Percentiles rank a stretch among this genome's conserved stretches.
Evolutionary conservation across 2,329 filamentous ascomycete species (phyloP).

Genomic region (Trichophyton equinum): DNA sequence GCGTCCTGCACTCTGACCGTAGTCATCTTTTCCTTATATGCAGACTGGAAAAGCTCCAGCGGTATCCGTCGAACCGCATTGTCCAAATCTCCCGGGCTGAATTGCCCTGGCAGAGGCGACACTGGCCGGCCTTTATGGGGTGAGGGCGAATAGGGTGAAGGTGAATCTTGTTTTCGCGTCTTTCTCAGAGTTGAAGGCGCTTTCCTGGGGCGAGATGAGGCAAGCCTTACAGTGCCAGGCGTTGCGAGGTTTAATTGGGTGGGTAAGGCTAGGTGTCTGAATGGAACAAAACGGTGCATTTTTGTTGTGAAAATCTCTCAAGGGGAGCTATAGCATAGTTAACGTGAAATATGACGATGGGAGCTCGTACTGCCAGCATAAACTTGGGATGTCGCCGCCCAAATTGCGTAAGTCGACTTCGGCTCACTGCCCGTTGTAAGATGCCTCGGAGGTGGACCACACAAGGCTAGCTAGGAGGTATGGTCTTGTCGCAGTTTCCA

Average conservation of each 20-base stretch:
- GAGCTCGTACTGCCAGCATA: neutral
- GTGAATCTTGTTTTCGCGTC: neutral
- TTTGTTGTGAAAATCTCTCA: neutral
- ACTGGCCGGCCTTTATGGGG: neutral
- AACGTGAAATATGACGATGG: neutral
- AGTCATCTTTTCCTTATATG: neutral
- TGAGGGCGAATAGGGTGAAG: too few species aligned
- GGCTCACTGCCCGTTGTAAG: too few species aligned
- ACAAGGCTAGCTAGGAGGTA: neutral
- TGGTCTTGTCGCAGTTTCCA: neutral
- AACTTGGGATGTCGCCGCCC: neutral
- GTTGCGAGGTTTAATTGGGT: neutral
- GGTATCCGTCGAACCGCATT: neutral
- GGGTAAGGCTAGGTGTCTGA: neutral
- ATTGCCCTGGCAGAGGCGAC: neutral
- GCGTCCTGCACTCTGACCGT: neutral
- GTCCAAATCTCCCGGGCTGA: neutral
- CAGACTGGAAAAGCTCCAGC: slow-evolving; percentile 1
- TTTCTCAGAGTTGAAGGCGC: neutral
- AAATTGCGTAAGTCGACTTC: neutral
- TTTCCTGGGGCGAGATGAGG: neutral
- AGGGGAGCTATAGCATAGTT: neutral
- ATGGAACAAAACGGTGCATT: neutral
- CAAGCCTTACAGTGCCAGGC: neutral
- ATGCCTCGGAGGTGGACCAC: neutral